phyloP scores from a whole-genome alignment of 2,329 filamentous ascomycete genomes.

The Fusarium napiforme region DNA sequence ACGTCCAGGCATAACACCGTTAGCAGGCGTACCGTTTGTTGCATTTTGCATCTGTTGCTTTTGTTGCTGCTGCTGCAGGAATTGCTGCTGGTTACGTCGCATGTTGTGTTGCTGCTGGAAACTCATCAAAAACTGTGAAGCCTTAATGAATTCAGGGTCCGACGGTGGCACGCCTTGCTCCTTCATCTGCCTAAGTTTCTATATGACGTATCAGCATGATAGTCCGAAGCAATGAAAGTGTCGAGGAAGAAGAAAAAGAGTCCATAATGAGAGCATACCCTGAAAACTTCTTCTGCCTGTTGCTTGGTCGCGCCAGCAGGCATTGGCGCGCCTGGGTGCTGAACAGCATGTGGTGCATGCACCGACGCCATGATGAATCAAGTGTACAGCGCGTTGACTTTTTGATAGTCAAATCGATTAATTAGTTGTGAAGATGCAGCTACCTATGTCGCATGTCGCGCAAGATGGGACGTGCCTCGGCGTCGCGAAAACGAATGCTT shows the following conservation, averaged over 20 bases:
- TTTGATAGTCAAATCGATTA: conserved; percentile 41
- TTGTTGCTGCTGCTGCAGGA: conserved; percentile 53
- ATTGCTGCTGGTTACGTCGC: conserved; percentile 59
- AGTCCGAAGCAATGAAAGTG: neutral
- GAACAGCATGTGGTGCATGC: conserved; percentile 76
- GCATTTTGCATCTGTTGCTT: conserved; percentile 64
- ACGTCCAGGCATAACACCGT: conserved; percentile 56
- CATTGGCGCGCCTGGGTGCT: conserved; percentile 71
- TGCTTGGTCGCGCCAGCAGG: conserved; percentile 77
- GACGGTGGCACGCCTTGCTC: conserved; percentile 80
- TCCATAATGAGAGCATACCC: conserved; percentile 59
- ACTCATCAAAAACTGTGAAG: conserved; percentile 77
- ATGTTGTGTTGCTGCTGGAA: conserved; percentile 75
- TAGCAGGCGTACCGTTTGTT: conserved; percentile 62
- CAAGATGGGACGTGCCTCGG: conserved; percentile 22
- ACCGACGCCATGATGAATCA: conserved; percentile 78
- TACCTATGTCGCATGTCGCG: conserved; percentile 54
- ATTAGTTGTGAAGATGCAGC: conserved; percentile 37
- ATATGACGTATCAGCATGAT: conserved; percentile 34
- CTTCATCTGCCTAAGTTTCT: conserved; percentile 94
- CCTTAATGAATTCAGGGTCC: conserved; percentile 89
- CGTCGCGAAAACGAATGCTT: conserved; percentile 44
- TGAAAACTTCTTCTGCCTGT: conserved; percentile 79
- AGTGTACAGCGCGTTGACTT: conserved; percentile 24
- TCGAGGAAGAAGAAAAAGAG: neutral